A percentile compares a stretch with the other conserved stretches of the same genome.
These are phyloP conservation scores for Globisporangium lucens DNA, from an alignment of 352 stramenopile species.

Conservation along the genomic window DNA sequence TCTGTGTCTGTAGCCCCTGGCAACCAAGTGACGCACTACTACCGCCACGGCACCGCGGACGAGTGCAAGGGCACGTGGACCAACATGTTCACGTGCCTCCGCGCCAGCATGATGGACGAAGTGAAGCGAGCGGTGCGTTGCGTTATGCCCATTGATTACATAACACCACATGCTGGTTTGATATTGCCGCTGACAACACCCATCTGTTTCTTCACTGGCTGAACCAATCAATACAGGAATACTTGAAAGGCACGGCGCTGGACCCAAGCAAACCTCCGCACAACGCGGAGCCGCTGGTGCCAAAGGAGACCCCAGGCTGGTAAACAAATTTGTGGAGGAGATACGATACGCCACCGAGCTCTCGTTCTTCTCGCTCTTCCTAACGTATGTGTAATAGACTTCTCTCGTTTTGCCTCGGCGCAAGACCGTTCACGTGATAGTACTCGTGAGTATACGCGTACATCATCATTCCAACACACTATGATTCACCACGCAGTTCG, in stretches of 20 bases:
- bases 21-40: slow-evolving; percentile 84
- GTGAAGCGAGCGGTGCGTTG: slow-evolving; percentile 50
- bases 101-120: slow-evolving; percentile 75
- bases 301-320: slow-evolving; percentile 72
- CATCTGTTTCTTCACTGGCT: background rate
- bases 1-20: slow-evolving; percentile 41
- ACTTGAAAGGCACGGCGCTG: slow-evolving; percentile 63
- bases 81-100: slow-evolving; percentile 82
- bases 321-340: slow-evolving; percentile 19
- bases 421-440: background rate
- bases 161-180: background rate
- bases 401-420: background rate
- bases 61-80: slow-evolving; percentile 79
- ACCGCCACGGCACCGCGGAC: slow-evolving; percentile 63
- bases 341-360: background rate
- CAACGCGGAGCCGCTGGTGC: slow-evolving; percentile 54
- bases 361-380: slow-evolving; percentile 3
- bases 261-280: slow-evolving; percentile 54
- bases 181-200: background rate
- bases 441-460: background rate
- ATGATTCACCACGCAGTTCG: background rate
- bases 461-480: background rate
- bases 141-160: background rate
- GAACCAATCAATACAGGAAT: slow-evolving; percentile 29
- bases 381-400: slow-evolving; percentile 18